A percentile compares a stretch with the other conserved stretches of the same genome.
Conservation (phyloP, 2,329 filamentous ascomycete genomes). For the Neoascochyta sp. region DNA sequence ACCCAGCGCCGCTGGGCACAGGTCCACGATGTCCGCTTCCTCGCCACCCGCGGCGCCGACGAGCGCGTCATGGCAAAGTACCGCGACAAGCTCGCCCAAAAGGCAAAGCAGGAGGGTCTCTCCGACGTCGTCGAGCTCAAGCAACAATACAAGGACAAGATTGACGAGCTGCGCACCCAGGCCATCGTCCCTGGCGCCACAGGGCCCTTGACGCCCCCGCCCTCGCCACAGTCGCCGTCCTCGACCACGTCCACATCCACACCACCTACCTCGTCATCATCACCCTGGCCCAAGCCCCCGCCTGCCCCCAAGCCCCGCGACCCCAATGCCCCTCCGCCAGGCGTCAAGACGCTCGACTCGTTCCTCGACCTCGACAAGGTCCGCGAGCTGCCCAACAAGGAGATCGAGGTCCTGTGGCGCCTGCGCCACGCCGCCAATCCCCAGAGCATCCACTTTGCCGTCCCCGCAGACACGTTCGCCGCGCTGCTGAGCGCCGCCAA, state of each 20-base stretch:
- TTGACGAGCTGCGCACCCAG: conserved; percentile 65
- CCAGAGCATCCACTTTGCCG: conserved; percentile 75
- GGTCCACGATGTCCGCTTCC: conserved; percentile 86
- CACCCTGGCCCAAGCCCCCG: conserved; percentile 26
- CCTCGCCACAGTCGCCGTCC: conserved; percentile 9
- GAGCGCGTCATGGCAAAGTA: conserved; percentile 78
- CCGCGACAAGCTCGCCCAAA: conserved; percentile 75
- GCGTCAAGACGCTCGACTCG: conserved; percentile 62
- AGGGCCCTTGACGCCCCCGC: conserved; percentile 38
- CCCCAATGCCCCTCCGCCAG: conserved; percentile 37
- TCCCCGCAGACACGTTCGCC: conserved; percentile 70
- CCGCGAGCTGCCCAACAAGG: conserved; percentile 66
- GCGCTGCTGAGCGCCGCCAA: conserved; percentile 69
- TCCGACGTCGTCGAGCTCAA: conserved; percentile 72
- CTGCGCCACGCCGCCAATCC: conserved; percentile 73
- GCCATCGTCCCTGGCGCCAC: conserved; percentile 55
- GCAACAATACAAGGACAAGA: conserved; percentile 80
- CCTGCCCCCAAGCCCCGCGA: conserved; percentile 25
- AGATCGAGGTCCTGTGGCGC: conserved; percentile 87
- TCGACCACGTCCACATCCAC: conserved; percentile 6
- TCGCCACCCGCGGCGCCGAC: conserved; percentile 70
- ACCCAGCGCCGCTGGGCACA: conserved; percentile 80
- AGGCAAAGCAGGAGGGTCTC: conserved; percentile 70
- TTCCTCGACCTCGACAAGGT: conserved; percentile 80
- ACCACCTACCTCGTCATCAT: conserved; percentile 6